A percentile compares a stretch with the other conserved stretches of the same genome.
These are phyloP conservation scores for Ophiosphaerella korrae DNA, from an alignment of 2,329 filamentous ascomycete species.

Conservation along the genomic window DNA sequence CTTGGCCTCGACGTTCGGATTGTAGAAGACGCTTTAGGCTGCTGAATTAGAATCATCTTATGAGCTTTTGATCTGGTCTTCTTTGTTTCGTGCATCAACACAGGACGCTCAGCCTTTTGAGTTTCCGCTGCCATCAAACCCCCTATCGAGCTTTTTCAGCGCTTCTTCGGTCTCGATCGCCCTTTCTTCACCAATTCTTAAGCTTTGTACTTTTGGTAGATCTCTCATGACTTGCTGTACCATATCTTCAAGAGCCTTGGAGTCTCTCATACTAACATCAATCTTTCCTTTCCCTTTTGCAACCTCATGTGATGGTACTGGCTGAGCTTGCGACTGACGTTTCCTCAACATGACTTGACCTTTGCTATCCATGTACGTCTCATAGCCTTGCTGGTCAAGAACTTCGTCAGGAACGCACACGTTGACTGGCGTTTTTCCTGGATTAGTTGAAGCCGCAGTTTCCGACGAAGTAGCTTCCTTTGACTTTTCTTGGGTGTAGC, in stretches of 20 bases:
- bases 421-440: slow-evolving; percentile 20
- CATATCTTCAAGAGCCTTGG: slow-evolving; percentile 50
- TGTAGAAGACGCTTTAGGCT: no score
- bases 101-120: slow-evolving; percentile 1
- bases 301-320: slow-evolving; percentile 10
- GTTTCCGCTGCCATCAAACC: slow-evolving; percentile 37
- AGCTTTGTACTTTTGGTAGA: slow-evolving; percentile 47
- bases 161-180: slow-evolving; percentile 44
- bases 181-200: slow-evolving; percentile 49
- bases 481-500: slow-evolving; percentile 29
- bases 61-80: no score
- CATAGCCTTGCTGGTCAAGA: slow-evolving; percentile 55
- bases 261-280: slow-evolving; percentile 45
- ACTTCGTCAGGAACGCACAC: slow-evolving; percentile 54
- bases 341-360: slow-evolving; percentile 55
- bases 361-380: slow-evolving; percentile 56
- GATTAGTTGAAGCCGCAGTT: background rate
- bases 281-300: slow-evolving; percentile 35
- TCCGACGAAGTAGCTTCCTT: slow-evolving; percentile 14
- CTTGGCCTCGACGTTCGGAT: no score
- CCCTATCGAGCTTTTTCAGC: slow-evolving; percentile 52
- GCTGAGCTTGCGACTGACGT: slow-evolving; percentile 38
- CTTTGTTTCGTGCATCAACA: no score
- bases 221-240: slow-evolving; percentile 56
- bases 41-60: no score